These are phyloP conservation scores for Blastocladiella britannica DNA, from an alignment of 192 early-diverging fungal genomes.

Conservation along the genomic window DNA sequence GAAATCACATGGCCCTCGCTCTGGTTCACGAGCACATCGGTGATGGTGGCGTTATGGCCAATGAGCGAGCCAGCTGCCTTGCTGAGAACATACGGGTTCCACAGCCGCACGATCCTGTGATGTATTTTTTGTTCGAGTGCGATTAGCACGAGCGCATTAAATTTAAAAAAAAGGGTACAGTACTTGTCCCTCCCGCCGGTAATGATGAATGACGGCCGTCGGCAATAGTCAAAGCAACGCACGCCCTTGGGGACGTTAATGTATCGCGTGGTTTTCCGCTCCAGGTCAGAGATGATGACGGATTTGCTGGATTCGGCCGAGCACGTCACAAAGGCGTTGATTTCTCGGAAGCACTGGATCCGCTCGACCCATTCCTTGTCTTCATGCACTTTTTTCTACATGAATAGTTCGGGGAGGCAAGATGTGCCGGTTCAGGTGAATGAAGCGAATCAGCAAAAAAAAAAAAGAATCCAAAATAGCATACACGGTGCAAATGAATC, in stretches of 20 bases:
- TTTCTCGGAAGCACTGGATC: conserved; percentile 34
- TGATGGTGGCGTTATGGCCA: conserved; percentile 30
- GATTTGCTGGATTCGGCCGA: conserved; percentile 23
- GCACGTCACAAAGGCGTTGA: conserved; percentile 39
- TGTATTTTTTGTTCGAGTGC: too few relatives aligned
- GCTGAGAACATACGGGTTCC: conserved; percentile 43
- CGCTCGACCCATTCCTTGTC: conserved; percentile 40
- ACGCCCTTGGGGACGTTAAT: conserved; percentile 36
- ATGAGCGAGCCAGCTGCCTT: conserved; percentile 34
- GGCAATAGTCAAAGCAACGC: conserved; percentile 36
- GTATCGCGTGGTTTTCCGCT: conserved; percentile 26
- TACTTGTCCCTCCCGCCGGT: conserved; percentile 37
- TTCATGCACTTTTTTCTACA: conserved; percentile 29
- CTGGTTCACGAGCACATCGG: conserved; percentile 27
- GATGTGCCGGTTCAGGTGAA: too few relatives aligned
- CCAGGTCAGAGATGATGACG: conserved; percentile 33
- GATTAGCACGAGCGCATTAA: too few relatives aligned
- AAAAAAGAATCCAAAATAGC: too few relatives aligned
- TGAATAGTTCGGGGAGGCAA: too few relatives aligned
- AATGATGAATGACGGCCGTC: conserved; percentile 35
- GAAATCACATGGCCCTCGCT: conserved; percentile 33
- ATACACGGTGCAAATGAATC: conserved; percentile 20
- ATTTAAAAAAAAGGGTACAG: too few relatives aligned
- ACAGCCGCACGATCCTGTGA: conserved; percentile 26
- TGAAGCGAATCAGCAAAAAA: too few relatives aligned